phyloP scores from a whole-genome alignment of 2,329 filamentous ascomycete genomes.

The Claviceps sp. region DNA sequence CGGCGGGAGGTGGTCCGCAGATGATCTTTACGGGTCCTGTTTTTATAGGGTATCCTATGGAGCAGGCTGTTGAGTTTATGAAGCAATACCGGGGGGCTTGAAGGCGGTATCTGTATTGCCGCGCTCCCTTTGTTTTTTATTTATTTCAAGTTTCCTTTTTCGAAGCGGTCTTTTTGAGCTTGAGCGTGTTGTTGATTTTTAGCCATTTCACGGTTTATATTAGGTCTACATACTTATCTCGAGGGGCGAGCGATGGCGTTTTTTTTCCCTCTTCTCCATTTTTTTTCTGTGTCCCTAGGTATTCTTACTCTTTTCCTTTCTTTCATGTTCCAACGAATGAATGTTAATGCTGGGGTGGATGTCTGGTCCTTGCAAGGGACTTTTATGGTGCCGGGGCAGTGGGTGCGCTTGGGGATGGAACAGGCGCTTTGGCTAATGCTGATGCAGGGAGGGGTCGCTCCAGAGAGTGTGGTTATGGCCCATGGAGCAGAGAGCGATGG shows the following conservation, averaged over 20 bases:
- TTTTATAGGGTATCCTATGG: slow-evolving; percentile 80
- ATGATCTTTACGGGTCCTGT: slow-evolving; percentile 89
- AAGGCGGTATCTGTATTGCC: slow-evolving; percentile 9
- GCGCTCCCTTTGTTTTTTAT: neutral
- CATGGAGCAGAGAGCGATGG: no score
- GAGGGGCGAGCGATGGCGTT: slow-evolving; percentile 5
- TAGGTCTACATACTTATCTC: neutral
- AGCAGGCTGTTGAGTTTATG: slow-evolving; percentile 67
- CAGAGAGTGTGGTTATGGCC: no score
- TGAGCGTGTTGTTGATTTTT: neutral
- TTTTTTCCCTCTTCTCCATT: neutral
- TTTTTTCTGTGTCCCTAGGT: neutral
- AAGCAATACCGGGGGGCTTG: slow-evolving; percentile 35
- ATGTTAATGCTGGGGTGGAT: no score
- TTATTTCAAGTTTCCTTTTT: neutral
- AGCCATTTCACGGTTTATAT: no score
- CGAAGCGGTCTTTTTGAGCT: neutral
- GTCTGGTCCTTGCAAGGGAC: no score
- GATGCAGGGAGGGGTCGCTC: no score
- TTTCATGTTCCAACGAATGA: neutral
- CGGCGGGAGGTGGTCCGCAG: slow-evolving; percentile 33
- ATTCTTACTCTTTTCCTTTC: neutral
- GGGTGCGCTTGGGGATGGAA: no score
- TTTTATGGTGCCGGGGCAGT: no score
- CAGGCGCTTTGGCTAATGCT: no score